Evolutionary conservation across 2,329 filamentous ascomycete genomes (phyloP).

Genomic region (Alternaria burnsii): DNA sequence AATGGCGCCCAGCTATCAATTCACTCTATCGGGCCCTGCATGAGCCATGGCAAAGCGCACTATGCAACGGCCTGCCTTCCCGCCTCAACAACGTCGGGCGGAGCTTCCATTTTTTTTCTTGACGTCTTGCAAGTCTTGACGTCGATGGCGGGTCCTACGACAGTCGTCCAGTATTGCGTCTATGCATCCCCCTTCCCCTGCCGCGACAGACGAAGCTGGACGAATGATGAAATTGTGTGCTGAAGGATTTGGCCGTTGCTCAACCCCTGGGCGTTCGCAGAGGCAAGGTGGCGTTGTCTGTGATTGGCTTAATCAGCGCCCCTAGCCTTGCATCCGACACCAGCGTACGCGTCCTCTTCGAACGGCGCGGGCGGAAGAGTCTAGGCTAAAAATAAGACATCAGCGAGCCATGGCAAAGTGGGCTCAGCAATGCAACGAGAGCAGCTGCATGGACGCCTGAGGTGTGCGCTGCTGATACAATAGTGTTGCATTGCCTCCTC

Average conservation of each 20-base stretch:
- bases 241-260: slow-evolving; percentile 10
- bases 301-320: slow-evolving; percentile 7
- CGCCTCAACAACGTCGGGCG: slow-evolving; percentile 14
- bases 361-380: slow-evolving; percentile 2
- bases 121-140: slow-evolving; percentile 8
- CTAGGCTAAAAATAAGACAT: slow-evolving; percentile 4
- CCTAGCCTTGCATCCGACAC: slow-evolving; percentile 11
- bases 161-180: neutral
- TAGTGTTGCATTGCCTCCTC: slow-evolving; percentile 10
- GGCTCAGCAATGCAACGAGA: slow-evolving; percentile 4
- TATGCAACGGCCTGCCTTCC: slow-evolving; percentile 19
- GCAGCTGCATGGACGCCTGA: neutral
- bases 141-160: neutral
- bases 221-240: neutral
- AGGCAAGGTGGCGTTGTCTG: neutral
- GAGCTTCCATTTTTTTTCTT: slow-evolving; percentile 4
- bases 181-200: neutral
- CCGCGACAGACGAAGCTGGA: slow-evolving; percentile 6
- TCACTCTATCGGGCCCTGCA: slow-evolving; percentile 24
- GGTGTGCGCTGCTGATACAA: slow-evolving; percentile 1
- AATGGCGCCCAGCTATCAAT: slow-evolving; percentile 26
- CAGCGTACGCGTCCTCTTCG: slow-evolving; percentile 19
- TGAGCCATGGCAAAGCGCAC: slow-evolving; percentile 24
- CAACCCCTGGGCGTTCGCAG: slow-evolving; percentile 18
- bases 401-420: slow-evolving; percentile 3